Base-by-base conservation (phyloP, 2,329 filamentous ascomycete genomes). In the Chaetomiaceae sp. region DNA sequence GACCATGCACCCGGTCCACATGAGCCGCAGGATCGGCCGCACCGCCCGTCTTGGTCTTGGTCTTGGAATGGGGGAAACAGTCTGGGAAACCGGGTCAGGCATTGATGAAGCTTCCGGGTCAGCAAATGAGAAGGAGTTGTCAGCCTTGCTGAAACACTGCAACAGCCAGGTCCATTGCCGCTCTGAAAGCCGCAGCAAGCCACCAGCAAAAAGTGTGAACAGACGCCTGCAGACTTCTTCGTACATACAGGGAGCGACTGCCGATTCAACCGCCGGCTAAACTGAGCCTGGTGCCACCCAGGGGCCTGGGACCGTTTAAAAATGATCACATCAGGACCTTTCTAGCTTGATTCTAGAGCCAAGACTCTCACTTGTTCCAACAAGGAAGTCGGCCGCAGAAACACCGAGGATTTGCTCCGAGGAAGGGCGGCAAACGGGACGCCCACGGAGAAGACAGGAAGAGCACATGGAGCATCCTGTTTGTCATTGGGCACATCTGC, bases 231-330 rank as follows among this genome's bases (percentile, higher is more conserved):
- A n/a, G n/a, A n/a, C n/a, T n/a, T n/a, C n/a, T n/a, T n/a, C n/a
- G n/a, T n/a, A n/a, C n/a, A n/a, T n/a, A 16, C 27, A 47, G 12
- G 20, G 48, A 38, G 37, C 31, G 39, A 58, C 53, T 57, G 53
- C 55, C 53, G 55, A 55, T 56, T 54, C 42, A 57, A 45, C 56
- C 56, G 56, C 37, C 58, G 58, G 58, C 45, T 60, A 60, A 60
- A 55, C 45, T n/a, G 27, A 10, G 25, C 45, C 44, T 49, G 48
- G 27, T 56, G 48, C 44, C n/a, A 56, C 57, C 50, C 50, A 46
- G 51, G 25, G 21, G 9, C 37, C 19, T 3, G 31, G 46, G 19
- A 21, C 19, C 27, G 21, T 31, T 19, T 30, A 25, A 20, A 21
- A 19, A 34, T 13, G 10, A 20, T 25, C 40, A n/a, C 7, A 6